Base-by-base conservation (phyloP, 2,329 filamentous ascomycete genomes). In the Dendryphion nanum region DNA sequence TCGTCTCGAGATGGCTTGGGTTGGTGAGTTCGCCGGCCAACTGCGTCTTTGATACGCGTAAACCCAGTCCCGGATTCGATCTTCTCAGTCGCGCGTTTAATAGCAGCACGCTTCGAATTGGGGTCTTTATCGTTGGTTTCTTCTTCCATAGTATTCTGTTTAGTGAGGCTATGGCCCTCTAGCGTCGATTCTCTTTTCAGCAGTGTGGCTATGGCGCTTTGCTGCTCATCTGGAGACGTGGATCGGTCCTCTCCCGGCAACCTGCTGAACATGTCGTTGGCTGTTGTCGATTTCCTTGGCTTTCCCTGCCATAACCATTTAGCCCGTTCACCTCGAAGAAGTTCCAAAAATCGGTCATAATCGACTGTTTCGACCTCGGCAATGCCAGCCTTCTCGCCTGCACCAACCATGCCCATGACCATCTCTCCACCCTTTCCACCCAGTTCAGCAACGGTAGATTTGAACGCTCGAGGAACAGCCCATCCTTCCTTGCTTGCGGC, bases 291-390 rank as follows among this genome's bases (percentile, higher is more conserved):
- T 57, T 91, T 89, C 44, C 84, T 81, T 24, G 87, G 79, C 63
- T 95, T 97, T 13, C 91, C 93, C 44, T 87, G 78, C 93, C 93
- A 98, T 2, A 98, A 75, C 89, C 90, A 97, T 63, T 95, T 95
- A 13, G 87, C 77, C 39, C 86, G 80, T 60, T 93, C 87, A 21
- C 93, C 91, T 44, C 83, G 84, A 1, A 85, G 80, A 18, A 95
- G 73, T 42, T 81, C 81, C 33, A 88, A 77, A 50, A 97, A 95
- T 31, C 76, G 82, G 51, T 95, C 89, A 37, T 96, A 81, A 56
- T 97, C 89, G 7, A 89, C 74, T 1, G 90, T 97, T 68, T 98
- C 93, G 23, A 96, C 83, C 53, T 96, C 91, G 4, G 87, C 86
- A 48, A 97, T 90, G 3, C 89, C 88, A 39, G 83, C 88, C 66